Percentiles rank a stretch among this genome's conserved stretches.
These are phyloP conservation scores for Candida qinlingensis DNA, from an alignment of 805 yeast species.

Conservation along the genomic window DNA sequence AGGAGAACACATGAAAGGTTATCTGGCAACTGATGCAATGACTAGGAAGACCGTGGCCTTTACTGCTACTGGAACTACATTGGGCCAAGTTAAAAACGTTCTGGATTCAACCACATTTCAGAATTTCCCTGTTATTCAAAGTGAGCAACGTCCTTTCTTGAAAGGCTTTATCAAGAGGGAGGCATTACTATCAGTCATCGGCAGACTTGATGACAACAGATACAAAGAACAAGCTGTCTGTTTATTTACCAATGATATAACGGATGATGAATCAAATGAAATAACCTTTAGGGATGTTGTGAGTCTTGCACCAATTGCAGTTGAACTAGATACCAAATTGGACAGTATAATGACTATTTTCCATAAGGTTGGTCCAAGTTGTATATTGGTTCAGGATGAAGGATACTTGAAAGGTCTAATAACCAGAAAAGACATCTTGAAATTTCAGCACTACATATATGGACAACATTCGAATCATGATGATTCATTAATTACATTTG, in stretches of 20 bases:
- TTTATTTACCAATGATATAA: constrained; percentile 5
- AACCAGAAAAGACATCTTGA: constrained; percentile 77
- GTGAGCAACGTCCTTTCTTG: constrained; percentile 32
- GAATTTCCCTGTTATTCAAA: constrained; percentile 51
- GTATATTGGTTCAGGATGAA: constrained; percentile 57
- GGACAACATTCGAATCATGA: constrained; percentile 7
- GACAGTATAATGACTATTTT: constrained; percentile 65
- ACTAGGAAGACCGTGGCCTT: constrained; percentile 35
- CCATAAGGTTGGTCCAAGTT: constrained; percentile 73
- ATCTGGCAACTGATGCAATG: constrained; percentile 58
- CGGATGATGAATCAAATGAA: constrained; percentile 7
- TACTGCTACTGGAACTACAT: constrained; percentile 32
- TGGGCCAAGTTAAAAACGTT: constrained; percentile 30
- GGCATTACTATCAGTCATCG: constrained; percentile 32
- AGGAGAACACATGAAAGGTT: constrained; percentile 50
- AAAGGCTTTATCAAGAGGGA: constrained; percentile 42
- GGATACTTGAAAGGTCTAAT: constrained; percentile 70
- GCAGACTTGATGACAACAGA: constrained; percentile 25
- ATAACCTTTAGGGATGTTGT: constrained; percentile 29
- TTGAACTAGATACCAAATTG: constrained; percentile 47
- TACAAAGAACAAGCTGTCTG: neutral
- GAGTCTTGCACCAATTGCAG: constrained; percentile 57
- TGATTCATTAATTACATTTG: constrained; percentile 8
- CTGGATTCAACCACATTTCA: constrained; percentile 32
- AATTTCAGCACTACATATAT: constrained; percentile 43